These are phyloP conservation scores for Mycena alexandri DNA, from an alignment of 768 basidiomycete genomes.

Conservation along the genomic window DNA sequence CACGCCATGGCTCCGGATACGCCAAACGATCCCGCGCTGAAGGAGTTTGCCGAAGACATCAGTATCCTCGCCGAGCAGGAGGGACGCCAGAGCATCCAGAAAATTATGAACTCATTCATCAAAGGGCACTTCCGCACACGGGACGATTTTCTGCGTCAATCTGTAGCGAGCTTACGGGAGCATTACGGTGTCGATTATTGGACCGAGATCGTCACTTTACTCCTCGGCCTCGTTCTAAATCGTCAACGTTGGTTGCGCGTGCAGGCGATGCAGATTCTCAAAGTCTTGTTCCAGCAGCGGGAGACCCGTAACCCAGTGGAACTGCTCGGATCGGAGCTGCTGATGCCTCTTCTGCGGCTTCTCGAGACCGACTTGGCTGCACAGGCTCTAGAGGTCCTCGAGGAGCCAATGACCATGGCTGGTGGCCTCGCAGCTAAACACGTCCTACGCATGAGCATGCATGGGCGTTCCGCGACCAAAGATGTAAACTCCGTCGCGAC, in stretches of 20 bases:
- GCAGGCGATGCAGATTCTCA: slow-evolving; percentile 88
- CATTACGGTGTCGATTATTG: slow-evolving; percentile 83
- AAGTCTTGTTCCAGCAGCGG: slow-evolving; percentile 88
- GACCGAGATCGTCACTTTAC: slow-evolving; percentile 84
- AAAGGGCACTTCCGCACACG: slow-evolving; percentile 90
- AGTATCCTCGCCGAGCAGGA: slow-evolving; percentile 78
- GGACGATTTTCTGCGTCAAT: slow-evolving; percentile 94
- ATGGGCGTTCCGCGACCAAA: slow-evolving; percentile 59
- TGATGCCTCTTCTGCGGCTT: slow-evolving; percentile 91
- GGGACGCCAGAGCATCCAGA: slow-evolving; percentile 81
- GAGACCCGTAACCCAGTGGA: slow-evolving; percentile 83
- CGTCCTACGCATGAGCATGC: slow-evolving; percentile 94
- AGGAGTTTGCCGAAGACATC: slow-evolving; percentile 80
- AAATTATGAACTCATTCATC: slow-evolving; percentile 91
- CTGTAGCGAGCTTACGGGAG: slow-evolving; percentile 86
- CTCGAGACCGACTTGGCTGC: slow-evolving; percentile 89
- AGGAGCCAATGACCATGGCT: slow-evolving; percentile 87
- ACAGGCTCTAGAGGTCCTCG: slow-evolving; percentile 92
- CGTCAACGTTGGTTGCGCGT: slow-evolving; percentile 83
- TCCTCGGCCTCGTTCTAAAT: slow-evolving; percentile 91
- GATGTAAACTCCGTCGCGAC: slow-evolving; percentile 70
- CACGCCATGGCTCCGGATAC: slow-evolving; percentile 79
- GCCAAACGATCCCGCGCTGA: slow-evolving; percentile 66
- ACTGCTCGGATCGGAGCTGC: slow-evolving; percentile 83
- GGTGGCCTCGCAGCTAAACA: slow-evolving; percentile 84